Base-by-base conservation (phyloP, 2,329 filamentous ascomycete genomes). In the Alternaria alternata region DNA sequence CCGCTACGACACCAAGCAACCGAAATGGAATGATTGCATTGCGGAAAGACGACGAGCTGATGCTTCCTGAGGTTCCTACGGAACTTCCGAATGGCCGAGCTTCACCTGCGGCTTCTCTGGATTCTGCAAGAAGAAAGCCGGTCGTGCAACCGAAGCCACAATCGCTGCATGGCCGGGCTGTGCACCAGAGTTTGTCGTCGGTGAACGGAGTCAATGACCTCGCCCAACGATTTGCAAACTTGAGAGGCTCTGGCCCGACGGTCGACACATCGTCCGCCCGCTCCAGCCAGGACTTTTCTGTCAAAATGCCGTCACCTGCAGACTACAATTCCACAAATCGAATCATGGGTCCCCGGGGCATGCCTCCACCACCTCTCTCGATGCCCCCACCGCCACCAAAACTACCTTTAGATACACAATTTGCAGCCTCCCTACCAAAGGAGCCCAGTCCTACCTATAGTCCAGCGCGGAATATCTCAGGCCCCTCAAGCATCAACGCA, bases 381-480 rank as follows among this genome's bases (percentile, higher is more conserved):
- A 56, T 61, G n/a, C 73, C 73, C 22, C 66, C 75, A 5, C 72
- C 77, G 18, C 81, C 82, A 43, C 79, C 81, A 1, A 82, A 81
- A 51, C 72, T 86, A 9, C 81, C 82, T 3, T 68, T 88, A 1
- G 81, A 86, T 47, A 86, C 81, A 26, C 74, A 77, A n/a, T 64
- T 84, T n/a, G 75, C 86, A 7, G 83, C 86, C 11, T 82, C 82
- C 16, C 80, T 93, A 71, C 91, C 91, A 11, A 91, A 90, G 73
- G 79, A 89, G 46, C 91, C 91, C 1, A 89, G 89, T 69, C 89
- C 91, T 7, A 91, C 91, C 4, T 94, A 93, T 72, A 93, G 88
- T 68, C 91, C 91, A n/a, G 89, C 89, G 1, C 85, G 90, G 34
- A 91, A 91, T 28, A 90, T 88, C 57, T 83, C 89, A 5, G 88